These are phyloP conservation scores for Fusarium azukiicola DNA, from an alignment of 2,329 filamentous ascomycete species.

Conservation along the genomic window DNA sequence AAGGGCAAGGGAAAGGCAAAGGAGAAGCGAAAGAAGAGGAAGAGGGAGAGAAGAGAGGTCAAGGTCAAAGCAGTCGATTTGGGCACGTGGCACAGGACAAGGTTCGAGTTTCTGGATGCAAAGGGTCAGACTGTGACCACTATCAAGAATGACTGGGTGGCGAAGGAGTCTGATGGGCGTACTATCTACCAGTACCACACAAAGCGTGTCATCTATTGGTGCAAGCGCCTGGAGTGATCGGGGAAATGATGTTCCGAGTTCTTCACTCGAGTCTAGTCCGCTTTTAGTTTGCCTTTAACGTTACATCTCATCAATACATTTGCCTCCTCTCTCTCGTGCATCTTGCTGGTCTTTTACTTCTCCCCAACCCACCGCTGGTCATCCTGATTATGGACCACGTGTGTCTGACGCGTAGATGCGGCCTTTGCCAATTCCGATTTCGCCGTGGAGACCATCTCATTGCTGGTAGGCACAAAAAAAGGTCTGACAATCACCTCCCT, in stretches of 20 bases:
- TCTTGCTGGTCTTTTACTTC: background rate
- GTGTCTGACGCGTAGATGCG: background rate
- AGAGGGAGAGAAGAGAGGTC: background rate
- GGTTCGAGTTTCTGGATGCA: background rate
- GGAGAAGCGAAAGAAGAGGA: background rate
- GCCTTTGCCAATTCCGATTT: background rate
- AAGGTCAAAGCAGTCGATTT: background rate
- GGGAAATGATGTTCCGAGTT: background rate
- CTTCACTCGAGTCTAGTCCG: no score
- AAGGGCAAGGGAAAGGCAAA: conserved; percentile 8
- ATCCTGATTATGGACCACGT: background rate
- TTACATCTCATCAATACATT: no score
- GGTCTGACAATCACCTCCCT: background rate
- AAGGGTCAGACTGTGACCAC: background rate
- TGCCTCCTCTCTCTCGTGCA: background rate
- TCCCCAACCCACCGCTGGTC: background rate
- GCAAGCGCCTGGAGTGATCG: background rate
- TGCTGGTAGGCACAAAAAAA: background rate
- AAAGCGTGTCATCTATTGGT: background rate
- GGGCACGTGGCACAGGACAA: background rate
- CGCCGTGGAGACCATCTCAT: background rate
- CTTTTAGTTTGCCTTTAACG: no score
- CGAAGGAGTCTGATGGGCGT: background rate
- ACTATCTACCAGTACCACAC: background rate
- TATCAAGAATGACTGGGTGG: background rate